Base-by-base conservation (phyloP, 306 rosid genomes). In the Parietaria judaica region DNA sequence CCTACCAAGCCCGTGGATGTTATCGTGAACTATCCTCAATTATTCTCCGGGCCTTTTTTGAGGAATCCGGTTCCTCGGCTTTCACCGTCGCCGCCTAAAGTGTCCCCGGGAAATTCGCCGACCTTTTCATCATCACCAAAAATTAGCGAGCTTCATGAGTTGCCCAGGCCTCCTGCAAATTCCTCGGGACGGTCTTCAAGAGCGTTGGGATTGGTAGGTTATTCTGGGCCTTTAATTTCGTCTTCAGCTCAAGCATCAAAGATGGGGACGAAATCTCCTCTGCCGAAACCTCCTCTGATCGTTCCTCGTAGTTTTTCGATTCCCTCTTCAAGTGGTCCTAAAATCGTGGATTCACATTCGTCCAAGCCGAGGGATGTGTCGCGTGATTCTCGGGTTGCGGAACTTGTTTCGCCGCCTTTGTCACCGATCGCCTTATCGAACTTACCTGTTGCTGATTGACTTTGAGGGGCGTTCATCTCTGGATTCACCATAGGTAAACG, bases 111-210 rank as follows among this genome's bases (percentile, higher is more conserved):
- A 77, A 77, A 88, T 66, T 92, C 95, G 31, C 96, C 96, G 56
- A 82, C 95, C 54, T 71, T 84, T 63, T 34, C 63, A 63, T 86
- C 99, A 58, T 79, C 99, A 0, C 97, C 97, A 56, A 84, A 80
- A 71, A 94, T 94, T 67, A 88, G 92, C 45, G 99, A 94, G 84
- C 97, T 94, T 78, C 97, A 94, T 60, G 99, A 88, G 75, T 95
- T 94, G 74, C 99, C 99, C 1, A 79, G 90, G 76, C 97, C 99
- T 69, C 99, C 97, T 23, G 59, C 69, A 66, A 69, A 74, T 77
- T 81, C 73, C 65, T 64, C 74, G 13, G 68, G 81, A 54, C 84
- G 67, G 73, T 79, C 84, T 37, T 45, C 95, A 38, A 86, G 83
- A 77, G 70, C 79, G 58, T 44, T 60, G 36, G 86, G 80, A 65